These are phyloP conservation scores for Cercospora nicotianae DNA, from an alignment of 2,329 filamentous ascomycete species.

Conservation along the genomic window DNA sequence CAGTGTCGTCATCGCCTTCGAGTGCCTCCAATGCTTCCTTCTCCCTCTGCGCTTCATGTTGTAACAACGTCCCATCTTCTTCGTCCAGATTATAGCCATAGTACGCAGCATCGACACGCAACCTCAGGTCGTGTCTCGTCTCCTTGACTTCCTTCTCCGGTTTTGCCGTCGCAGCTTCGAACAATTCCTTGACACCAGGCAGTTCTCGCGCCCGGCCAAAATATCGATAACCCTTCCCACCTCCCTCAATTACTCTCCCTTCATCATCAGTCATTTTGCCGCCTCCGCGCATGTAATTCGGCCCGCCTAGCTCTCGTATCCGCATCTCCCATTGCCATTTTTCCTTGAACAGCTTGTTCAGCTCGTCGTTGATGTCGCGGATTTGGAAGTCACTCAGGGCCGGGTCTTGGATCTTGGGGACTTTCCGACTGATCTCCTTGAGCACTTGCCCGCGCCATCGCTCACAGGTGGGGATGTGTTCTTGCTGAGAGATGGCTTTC, in stretches of 20 bases:
- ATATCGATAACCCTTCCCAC: conserved; percentile 89
- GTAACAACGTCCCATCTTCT: conserved; percentile 77
- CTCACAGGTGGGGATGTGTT: conserved; percentile 82
- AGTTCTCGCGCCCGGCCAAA: conserved; percentile 88
- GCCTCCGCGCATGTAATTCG: conserved; percentile 85
- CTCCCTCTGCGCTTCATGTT: conserved; percentile 82
- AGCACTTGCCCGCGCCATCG: conserved; percentile 98
- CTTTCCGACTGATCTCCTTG: conserved; percentile 95
- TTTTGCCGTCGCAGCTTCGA: conserved; percentile 69
- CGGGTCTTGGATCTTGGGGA: conserved; percentile 89
- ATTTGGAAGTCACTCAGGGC: conserved; percentile 95
- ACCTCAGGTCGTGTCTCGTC: conserved; percentile 66
- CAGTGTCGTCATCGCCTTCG: conserved; percentile 48
- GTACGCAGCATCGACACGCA: conserved; percentile 86
- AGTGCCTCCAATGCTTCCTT: conserved; percentile 73
- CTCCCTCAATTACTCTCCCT: conserved; percentile 58
- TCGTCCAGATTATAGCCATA: conserved; percentile 94
- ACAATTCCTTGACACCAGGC: conserved; percentile 94
- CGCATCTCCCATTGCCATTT: conserved; percentile 99
- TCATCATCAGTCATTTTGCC: conserved; percentile 56
- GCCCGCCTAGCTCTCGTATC: conserved; percentile 91
- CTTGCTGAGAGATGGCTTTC: conserved; percentile 84
- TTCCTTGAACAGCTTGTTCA: conserved; percentile 98
- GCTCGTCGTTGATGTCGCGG: conserved; percentile 96
- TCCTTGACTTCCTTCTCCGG: conserved; percentile 61